Base-by-base conservation (phyloP, 352 stramenopile genomes). In the Pythium plurisporium region DNA sequence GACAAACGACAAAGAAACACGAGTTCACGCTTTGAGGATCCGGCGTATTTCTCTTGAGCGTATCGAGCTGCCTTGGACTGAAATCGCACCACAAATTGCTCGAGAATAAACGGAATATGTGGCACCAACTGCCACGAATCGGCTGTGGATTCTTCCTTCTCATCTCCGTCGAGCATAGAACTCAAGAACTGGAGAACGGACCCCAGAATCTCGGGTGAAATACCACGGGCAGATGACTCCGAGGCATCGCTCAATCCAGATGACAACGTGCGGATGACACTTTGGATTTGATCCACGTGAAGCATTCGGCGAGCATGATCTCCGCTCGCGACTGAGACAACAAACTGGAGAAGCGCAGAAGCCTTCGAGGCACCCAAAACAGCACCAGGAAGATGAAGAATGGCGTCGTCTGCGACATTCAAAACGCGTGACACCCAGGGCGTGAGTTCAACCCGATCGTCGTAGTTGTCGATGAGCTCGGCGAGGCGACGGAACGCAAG, bases 61-160 rank as follows among this genome's bases (percentile, higher is more conserved):
- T 92, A 92, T 5, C 86, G 83, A 29, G 82, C 76, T 10, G 77
- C 76, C 66, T 92, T 93, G 36, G 77, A 79, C 51, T 93, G 67
- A 64, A 95, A 95, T 5, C 86, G 86, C 30, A 60, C 57, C 4
- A 95, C 78, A 57, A 95, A 94, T 44, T 93, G 80, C 27, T 80
- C 56, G 20, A 95, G 56, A 34, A 95, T 62, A 48, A 91, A 91
- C 27, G 82, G 72, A 47, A 95, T 88, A 29, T 90, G 79, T 7
- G 79, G 74, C 14, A 94, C 60, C 26, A 95, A 34, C n/a, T 65
- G 22, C 52, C 45, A 61, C 15, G 50, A 43, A 2, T 34, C 53
- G 34, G 53, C 22, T 49, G 36, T 29, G 0, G 45, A 40, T 19
- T 59, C 48, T 4, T 72, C 34, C 26, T 72, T 64, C 62, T 79